These are phyloP conservation scores for Penicillium coffeae DNA, from an alignment of 495 filamentous ascomycete species.

Conservation along the genomic window DNA sequence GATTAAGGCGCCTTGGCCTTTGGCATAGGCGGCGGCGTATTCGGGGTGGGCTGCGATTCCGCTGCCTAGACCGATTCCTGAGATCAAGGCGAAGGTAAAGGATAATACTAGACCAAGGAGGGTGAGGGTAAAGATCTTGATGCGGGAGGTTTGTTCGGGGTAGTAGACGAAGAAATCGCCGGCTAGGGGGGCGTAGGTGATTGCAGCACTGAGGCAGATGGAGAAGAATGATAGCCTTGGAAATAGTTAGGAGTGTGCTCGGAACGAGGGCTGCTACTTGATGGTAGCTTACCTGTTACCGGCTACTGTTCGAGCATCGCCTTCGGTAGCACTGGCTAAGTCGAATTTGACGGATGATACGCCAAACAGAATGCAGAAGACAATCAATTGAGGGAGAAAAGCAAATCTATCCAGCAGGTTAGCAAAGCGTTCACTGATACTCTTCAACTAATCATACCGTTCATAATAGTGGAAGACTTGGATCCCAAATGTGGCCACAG, in stretches of 20 bases:
- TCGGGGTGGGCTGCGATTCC: conserved; percentile 50
- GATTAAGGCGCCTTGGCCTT: conserved; percentile 52
- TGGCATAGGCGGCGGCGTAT: conserved; percentile 54
- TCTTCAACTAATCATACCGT: conserved; percentile 37
- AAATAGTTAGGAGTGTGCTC: conserved; percentile 1
- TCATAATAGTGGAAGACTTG: conserved; percentile 68
- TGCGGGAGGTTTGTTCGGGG: conserved; percentile 46
- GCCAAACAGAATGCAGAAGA: conserved; percentile 63
- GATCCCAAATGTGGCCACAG: conserved; percentile 70
- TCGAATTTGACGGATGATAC: conserved; percentile 64
- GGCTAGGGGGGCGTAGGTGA: conserved; percentile 58
- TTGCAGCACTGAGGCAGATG: conserved; percentile 58
- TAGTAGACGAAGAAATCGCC: conserved; percentile 68
- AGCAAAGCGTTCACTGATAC: background rate
- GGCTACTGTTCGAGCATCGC: conserved; percentile 48
- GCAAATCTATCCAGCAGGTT: conserved; percentile 47
- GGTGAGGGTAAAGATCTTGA: conserved; percentile 34
- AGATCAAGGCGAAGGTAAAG: conserved; percentile 58
- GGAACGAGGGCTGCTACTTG: background rate
- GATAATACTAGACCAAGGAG: conserved; percentile 48
- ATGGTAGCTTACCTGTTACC: conserved; percentile 47
- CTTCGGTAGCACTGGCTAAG: conserved; percentile 45
- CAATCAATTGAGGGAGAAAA: conserved; percentile 64
- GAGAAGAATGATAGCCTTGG: conserved; percentile 63
- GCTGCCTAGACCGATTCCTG: conserved; percentile 66